Conservation (phyloP, 331 rosid genomes). For the Quercus tomentella region DNA sequence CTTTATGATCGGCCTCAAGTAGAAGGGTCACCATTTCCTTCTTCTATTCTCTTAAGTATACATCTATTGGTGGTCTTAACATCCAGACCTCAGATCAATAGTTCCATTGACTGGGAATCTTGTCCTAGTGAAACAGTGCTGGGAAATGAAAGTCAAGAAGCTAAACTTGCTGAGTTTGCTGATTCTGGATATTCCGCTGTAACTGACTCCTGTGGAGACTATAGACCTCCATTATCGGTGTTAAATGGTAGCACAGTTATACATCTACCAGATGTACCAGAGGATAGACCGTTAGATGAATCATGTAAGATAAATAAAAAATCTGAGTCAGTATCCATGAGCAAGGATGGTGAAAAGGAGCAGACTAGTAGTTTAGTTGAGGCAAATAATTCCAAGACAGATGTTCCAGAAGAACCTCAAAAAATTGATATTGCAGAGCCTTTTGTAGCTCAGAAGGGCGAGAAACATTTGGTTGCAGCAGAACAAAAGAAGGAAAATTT, state of each 20-base stretch:
- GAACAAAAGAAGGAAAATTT: conserved; percentile 43
- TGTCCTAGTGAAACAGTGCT: conserved; percentile 29
- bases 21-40: conserved; percentile 94
- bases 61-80: conserved; percentile 80
- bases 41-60: conserved; percentile 77
- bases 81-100: conserved; percentile 54
- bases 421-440: conserved; percentile 34
- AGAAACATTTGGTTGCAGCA: conserved; percentile 29
- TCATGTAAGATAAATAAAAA: conserved; percentile 25
- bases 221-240: conserved; percentile 29
- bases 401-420: conserved; percentile 37
- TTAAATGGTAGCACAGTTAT: conserved; percentile 38
- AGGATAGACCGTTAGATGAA: conserved; percentile 69
- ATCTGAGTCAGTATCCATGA: conserved; percentile 35
- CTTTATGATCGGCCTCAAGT: conserved; percentile 98
- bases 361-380: conserved; percentile 37
- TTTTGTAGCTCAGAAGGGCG: conserved; percentile 45
- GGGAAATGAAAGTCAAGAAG: conserved; percentile 42
- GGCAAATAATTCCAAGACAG: conserved; percentile 23
- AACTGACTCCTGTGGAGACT: conserved; percentile 39
- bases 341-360: conserved; percentile 35
- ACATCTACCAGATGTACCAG: conserved; percentile 70
- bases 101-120: conserved; percentile 68
- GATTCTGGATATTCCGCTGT: conserved; percentile 21
- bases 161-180: conserved; percentile 36